A percentile compares a stretch with the other conserved stretches of the same genome.
These are phyloP conservation scores for Gillenia trifoliata DNA, from an alignment of 306 rosid species.

Conservation along the genomic window DNA sequence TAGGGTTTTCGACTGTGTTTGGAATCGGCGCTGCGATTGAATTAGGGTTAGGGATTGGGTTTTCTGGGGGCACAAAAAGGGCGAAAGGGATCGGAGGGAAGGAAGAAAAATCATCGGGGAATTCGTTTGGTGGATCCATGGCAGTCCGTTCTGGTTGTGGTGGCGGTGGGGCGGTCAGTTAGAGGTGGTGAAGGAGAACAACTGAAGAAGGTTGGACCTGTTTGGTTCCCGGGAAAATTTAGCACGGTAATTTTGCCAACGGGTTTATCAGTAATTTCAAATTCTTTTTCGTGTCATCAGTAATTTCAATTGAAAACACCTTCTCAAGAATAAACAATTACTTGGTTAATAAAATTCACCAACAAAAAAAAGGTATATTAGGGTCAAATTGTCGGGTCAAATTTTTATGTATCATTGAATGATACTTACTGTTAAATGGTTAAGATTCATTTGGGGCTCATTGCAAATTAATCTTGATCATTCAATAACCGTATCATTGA, in stretches of 20 bases:
- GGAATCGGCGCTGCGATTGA: conserved; percentile 8
- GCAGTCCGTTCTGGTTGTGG: conserved; percentile 5
- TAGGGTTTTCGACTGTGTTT: conserved; percentile 29
- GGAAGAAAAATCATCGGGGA: conserved; percentile 36
- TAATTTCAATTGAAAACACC: no score
- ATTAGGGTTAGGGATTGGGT: conserved; percentile 15
- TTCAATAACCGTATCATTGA: no score
- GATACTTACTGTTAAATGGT: no score
- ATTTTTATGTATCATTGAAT: no score
- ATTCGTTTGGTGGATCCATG: conserved; percentile 39
- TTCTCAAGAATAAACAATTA: no score
- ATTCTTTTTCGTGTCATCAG: no score
- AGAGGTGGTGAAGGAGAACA: neutral
- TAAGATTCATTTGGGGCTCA: no score
- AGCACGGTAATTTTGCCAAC: neutral
- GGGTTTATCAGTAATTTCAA: neutral
- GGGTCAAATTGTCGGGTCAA: no score
- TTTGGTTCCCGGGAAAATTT: conserved; percentile 8
- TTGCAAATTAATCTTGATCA: no score
- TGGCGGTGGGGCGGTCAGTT: neutral
- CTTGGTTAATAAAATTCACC: no score
- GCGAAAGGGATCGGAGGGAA: conserved; percentile 51
- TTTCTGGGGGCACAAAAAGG: conserved; percentile 35
- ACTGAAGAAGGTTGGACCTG: neutral
- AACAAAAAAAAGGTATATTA: no score